Conservation (phyloP, 148 eudicot genomes). For the Chenopodium album region DNA sequence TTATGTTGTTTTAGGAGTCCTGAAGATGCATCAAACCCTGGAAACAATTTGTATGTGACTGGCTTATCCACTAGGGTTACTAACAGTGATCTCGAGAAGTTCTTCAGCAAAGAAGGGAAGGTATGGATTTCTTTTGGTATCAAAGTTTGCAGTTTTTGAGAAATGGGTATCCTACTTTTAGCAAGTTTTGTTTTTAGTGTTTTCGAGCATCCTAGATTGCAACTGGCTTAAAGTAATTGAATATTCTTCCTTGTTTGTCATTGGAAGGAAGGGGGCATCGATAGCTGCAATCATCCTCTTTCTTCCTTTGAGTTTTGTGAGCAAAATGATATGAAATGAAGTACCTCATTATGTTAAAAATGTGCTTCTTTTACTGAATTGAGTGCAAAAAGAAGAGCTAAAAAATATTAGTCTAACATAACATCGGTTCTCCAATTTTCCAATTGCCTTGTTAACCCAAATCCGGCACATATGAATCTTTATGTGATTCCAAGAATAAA, state of each 20-base stretch:
- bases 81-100: slow-evolving; percentile 56
- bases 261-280: background rate
- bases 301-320: no score
- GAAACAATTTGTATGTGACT: slow-evolving; percentile 72
- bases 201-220: background rate
- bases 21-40: slow-evolving; percentile 52
- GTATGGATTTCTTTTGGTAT: slow-evolving; percentile 27
- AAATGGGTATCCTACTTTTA: background rate
- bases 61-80: slow-evolving; percentile 69
- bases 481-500: background rate
- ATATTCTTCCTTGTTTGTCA: background rate
- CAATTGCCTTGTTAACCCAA: no score
- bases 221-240: background rate
- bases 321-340: no score
- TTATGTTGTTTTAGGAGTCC: slow-evolving; percentile 46
- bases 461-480: background rate
- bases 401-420: background rate
- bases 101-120: slow-evolving; percentile 66
- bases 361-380: background rate
- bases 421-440: no score
- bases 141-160: background rate
- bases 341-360: background rate
- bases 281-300: no score
- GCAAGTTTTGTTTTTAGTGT: background rate
- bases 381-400: background rate